Conservation (phyloP, 352 stramenopile species). For the Pythium plurisporium region DNA sequence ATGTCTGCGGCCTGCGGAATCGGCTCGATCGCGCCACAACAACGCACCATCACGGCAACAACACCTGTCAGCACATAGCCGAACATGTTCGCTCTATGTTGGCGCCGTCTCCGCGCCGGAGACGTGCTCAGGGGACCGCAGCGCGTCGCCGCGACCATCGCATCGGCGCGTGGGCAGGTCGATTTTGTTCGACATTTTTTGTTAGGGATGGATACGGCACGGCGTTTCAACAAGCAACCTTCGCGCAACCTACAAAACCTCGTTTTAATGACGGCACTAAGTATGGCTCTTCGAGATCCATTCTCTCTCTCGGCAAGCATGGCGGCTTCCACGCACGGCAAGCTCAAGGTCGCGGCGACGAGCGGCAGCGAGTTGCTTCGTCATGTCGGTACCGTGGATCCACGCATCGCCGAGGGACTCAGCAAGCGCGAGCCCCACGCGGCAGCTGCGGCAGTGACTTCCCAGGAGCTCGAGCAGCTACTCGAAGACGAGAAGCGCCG, state of each 20-base stretch:
- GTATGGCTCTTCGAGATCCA: conserved; percentile 27
- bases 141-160: background rate
- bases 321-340: background rate
- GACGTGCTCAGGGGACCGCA: background rate
- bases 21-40: conserved; percentile 29
- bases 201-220: background rate
- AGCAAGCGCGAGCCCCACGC: conserved; percentile 19
- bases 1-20: conserved; percentile 48
- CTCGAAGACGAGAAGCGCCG: conserved; percentile 62
- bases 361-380: conserved; percentile 43
- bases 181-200: background rate
- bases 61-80: background rate
- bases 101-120: background rate
- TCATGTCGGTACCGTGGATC: conserved; percentile 47
- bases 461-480: conserved; percentile 39
- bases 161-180: no score
- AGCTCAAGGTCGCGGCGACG: conserved; percentile 37
- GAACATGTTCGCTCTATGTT: background rate
- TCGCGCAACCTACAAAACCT: conserved; percentile 9
- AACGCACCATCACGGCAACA: background rate
- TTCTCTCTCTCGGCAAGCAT: background rate
- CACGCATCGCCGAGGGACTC: conserved; percentile 52
- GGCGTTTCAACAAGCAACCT: conserved; percentile 11
- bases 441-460: background rate
- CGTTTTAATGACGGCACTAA: conserved; percentile 1